Conservation (phyloP, 257 asterid genomes). For the Penstemon barbatus region DNA sequence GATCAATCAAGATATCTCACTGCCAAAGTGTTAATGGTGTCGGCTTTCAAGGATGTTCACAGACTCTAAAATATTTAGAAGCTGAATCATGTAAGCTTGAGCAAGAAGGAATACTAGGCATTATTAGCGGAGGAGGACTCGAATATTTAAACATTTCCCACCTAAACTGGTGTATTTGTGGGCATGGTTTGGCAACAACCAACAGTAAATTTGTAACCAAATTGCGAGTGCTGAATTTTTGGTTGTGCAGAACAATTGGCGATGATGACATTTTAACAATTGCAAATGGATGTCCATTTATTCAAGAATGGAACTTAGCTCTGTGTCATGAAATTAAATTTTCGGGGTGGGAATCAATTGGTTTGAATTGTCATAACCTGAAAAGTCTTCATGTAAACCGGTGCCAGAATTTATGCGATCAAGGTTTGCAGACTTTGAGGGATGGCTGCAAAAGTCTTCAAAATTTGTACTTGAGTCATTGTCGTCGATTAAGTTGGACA, state of each 20-base stretch:
- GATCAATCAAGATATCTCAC: slow-evolving; percentile 53
- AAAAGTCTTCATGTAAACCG: slow-evolving; percentile 64
- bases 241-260: slow-evolving; percentile 52
- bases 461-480: slow-evolving; percentile 42
- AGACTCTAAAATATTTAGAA: slow-evolving; percentile 48
- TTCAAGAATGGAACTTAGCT: slow-evolving; percentile 73
- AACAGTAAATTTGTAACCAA: slow-evolving; percentile 39
- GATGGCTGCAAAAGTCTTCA: slow-evolving; percentile 57
- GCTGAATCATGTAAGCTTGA: slow-evolving; percentile 66
- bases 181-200: slow-evolving; percentile 43
- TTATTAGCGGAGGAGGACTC: slow-evolving; percentile 72
- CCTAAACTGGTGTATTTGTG: slow-evolving; percentile 48
- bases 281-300: slow-evolving; percentile 55
- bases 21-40: slow-evolving; percentile 53
- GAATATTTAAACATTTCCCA: slow-evolving; percentile 58
- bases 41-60: slow-evolving; percentile 67
- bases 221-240: slow-evolving; percentile 57
- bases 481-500: slow-evolving; percentile 34
- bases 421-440: slow-evolving; percentile 55
- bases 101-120: slow-evolving; percentile 54
- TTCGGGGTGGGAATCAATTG: slow-evolving; percentile 62
- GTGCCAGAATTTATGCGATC: slow-evolving; percentile 56
- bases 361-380: slow-evolving; percentile 47
- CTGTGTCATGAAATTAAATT: slow-evolving; percentile 52
- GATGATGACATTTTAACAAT: slow-evolving; percentile 49